Evolutionary conservation across 1,284 basidiomycete species (phyloP).

Genomic region (Heterobasidion irregulare): DNA sequence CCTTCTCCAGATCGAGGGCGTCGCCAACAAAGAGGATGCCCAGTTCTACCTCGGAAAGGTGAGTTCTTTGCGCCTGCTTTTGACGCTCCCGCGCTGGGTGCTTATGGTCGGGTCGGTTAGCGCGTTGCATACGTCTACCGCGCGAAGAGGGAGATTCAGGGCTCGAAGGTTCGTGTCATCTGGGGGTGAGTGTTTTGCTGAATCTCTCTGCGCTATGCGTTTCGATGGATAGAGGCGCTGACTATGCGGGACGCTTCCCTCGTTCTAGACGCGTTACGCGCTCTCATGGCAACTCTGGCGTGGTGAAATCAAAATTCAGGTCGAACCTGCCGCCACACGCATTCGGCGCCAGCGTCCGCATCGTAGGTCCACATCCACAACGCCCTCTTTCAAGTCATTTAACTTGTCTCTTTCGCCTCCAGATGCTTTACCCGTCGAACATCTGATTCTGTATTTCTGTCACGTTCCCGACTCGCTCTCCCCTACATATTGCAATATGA

Average conservation of each 20-base stretch:
- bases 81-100: neutral
- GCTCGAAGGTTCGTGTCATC: constrained; percentile 92
- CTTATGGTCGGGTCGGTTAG: constrained; percentile 29
- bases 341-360: constrained; percentile 91
- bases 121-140: constrained; percentile 98
- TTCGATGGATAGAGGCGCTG: too few species aligned
- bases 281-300: constrained; percentile 91
- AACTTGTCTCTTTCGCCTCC: neutral
- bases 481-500: constrained; percentile 35
- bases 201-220: neutral
- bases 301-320: constrained; percentile 96
- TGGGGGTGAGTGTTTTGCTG: constrained; percentile 69
- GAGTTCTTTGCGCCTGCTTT: constrained; percentile 17
- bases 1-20: constrained; percentile 96
- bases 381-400: too few species aligned
- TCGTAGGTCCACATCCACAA: constrained; percentile 73
- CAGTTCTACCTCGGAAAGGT: constrained; percentile 99
- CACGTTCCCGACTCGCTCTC: constrained; percentile 21
- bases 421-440: constrained; percentile 50
- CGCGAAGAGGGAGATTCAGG: constrained; percentile 88
- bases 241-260: neutral
- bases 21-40: constrained; percentile 88
- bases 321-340: constrained; percentile 94
- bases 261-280: constrained; percentile 74
- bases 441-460: constrained; percentile 27